Evolutionary conservation across 2,329 filamentous ascomycete species (phyloP).

Genomic region (Clonostachys byssicola): DNA sequence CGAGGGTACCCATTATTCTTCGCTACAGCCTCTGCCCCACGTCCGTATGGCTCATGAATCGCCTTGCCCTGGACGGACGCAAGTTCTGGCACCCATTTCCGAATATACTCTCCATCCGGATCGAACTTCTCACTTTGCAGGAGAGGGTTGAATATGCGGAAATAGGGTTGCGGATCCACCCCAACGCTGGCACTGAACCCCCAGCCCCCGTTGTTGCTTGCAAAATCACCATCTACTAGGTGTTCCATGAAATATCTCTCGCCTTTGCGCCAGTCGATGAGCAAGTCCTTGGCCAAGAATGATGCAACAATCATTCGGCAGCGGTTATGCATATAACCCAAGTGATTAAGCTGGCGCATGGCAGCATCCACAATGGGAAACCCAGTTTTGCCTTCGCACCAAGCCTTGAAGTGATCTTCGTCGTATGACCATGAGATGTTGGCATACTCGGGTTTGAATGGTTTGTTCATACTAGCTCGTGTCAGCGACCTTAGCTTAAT

Average conservation of each 20-base stretch:
- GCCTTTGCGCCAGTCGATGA: slow-evolving; percentile 80
- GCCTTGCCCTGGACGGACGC: slow-evolving; percentile 58
- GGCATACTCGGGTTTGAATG: slow-evolving; percentile 76
- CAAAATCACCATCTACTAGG: slow-evolving; percentile 75
- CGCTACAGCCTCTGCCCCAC: slow-evolving; percentile 54
- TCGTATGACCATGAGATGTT: slow-evolving; percentile 82
- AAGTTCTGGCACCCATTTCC: slow-evolving; percentile 78
- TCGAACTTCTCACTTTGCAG: slow-evolving; percentile 87
- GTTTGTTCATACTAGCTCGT: slow-evolving; percentile 47
- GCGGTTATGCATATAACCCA: slow-evolving; percentile 81
- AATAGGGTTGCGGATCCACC: slow-evolving; percentile 85
- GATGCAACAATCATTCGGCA: slow-evolving; percentile 80
- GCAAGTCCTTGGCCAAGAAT: slow-evolving; percentile 75
- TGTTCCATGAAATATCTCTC: slow-evolving; percentile 81
- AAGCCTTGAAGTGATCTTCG: slow-evolving; percentile 62
- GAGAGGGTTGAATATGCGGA: slow-evolving; percentile 83
- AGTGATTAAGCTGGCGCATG: slow-evolving; percentile 70
- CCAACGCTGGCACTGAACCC: slow-evolving; percentile 59
- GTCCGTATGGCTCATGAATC: slow-evolving; percentile 76
- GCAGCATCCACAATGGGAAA: slow-evolving; percentile 83
- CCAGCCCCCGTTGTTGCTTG: slow-evolving; percentile 68
- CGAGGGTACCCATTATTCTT: slow-evolving; percentile 68
- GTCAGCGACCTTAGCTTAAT: background rate
- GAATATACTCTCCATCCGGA: slow-evolving; percentile 71
- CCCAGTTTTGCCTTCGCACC: slow-evolving; percentile 71